Conservation (phyloP, 129 eudicot species). For the Chrysanthemum seticuspe region DNA sequence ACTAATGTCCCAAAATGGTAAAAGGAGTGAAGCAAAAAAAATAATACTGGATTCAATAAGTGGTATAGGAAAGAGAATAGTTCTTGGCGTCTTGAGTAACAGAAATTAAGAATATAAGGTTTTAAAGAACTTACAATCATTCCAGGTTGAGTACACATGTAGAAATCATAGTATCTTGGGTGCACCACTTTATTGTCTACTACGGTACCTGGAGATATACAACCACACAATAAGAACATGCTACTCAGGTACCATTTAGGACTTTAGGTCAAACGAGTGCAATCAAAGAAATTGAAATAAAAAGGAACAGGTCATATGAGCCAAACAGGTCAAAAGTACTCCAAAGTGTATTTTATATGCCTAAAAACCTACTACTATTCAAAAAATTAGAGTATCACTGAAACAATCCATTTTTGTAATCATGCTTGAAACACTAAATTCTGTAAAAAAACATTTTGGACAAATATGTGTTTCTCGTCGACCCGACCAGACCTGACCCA, state of each 20-base stretch:
- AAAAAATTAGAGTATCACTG: no score
- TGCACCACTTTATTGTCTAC: constrained; percentile 86
- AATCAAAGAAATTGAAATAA: no score
- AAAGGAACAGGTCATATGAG: no score
- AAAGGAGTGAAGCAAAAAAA: not conserved
- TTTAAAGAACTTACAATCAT: constrained; percentile 68
- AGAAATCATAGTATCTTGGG: constrained; percentile 87
- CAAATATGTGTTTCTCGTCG: no score
- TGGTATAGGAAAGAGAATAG: constrained; percentile 9
- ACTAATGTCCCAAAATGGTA: not conserved
- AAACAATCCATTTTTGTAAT: no score
- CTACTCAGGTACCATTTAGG: not conserved
- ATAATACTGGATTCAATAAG: not conserved
- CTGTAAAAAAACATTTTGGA: not conserved
- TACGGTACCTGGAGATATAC: constrained; percentile 64
- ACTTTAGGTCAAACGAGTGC: no score
- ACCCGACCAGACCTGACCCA: no score
- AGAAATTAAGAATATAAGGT: constrained; percentile 12
- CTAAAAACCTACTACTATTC: no score
- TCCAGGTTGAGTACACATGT: constrained; percentile 92
- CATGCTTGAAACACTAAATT: not conserved
- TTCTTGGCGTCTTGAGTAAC: constrained; percentile 1
- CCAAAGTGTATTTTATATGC: no score
- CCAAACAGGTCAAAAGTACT: no score
- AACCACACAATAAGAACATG: constrained; percentile 10